Base-by-base conservation (phyloP, 768 basidiomycete genomes). In the Tylopilus subfusipes region DNA sequence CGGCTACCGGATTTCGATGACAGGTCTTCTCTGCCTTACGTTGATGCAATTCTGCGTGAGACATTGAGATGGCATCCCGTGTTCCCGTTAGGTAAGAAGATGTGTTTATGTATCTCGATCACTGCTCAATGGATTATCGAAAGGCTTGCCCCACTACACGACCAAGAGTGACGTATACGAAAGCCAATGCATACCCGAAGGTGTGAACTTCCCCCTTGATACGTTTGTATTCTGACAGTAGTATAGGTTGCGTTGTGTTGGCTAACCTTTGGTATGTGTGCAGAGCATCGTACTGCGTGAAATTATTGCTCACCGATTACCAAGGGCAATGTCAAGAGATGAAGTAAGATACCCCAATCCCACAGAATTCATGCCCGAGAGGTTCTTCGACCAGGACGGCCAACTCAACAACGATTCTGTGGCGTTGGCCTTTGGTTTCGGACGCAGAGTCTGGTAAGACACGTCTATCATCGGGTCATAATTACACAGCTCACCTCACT, bases 11-110 rank as follows among this genome's bases (percentile, higher is more conserved):
- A 58, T 24, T 65, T 68, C 24, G 60, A 53, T 19, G 73, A 74
- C 52, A 53, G 63, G 30, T 5, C 57, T 7, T 61, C 59, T 4
- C 51, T 75, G 42, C 71, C 69, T 27, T 73, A 71, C 40, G 47
- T 72, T 1, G 63, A 67, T 3, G 72, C 72, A 19, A 50, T 73
- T 49, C 38, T 74, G 48, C 72, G 72, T 33, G 73, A 73, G 61
- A 71, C 67, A 18, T 33, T 70, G 44, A 68, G 68, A 45, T 69
- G 68, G 68, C 66, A 72, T 42, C 68, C 68, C 6, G 70, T 69
- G 10, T 66, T 72, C 55, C 68, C 68, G 5, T 50, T 69, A 50
- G 70, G 68, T 59, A 47, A 52, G 63, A 48, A 42, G 30, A 44
- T 27, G 16, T 24, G 30, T 6, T 21, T 36, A 29, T n/a, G 7